These are phyloP conservation scores for Cryphonectria naterciae DNA, from an alignment of 2,329 filamentous ascomycete species.

Conservation along the genomic window DNA sequence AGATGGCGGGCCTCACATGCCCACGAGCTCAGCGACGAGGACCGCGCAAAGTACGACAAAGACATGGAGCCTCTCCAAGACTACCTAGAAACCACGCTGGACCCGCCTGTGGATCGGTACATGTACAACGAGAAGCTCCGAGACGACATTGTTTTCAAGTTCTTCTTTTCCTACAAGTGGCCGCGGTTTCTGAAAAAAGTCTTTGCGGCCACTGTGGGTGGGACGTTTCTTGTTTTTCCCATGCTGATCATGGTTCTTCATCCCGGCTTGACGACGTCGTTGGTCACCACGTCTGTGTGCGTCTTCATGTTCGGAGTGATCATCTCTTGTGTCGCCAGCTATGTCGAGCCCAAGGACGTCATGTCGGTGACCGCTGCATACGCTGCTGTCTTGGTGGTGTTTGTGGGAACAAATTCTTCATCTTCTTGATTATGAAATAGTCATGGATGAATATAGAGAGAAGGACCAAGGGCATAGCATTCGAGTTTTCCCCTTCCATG, in stretches of 20 bases:
- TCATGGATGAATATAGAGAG: background rate
- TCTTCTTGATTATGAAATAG: background rate
- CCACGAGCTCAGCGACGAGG: too few relatives aligned
- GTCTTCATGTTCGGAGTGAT: background rate
- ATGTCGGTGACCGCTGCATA: conserved; percentile 4
- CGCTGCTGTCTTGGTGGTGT: conserved; percentile 3
- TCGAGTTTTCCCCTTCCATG: too few relatives aligned
- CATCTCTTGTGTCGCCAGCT: background rate
- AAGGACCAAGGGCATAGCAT: background rate
- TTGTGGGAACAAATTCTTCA: background rate
- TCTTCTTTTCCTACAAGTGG: background rate
- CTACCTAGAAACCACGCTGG: background rate
- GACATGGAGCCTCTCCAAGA: too few relatives aligned
- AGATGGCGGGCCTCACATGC: too few relatives aligned
- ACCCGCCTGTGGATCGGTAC: background rate
- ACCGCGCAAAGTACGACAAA: too few relatives aligned
- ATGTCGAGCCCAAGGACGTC: background rate
- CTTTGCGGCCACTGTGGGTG: background rate
- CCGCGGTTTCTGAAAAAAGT: background rate
- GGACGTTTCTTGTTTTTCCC: background rate
- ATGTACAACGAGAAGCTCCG: conserved; percentile 1
- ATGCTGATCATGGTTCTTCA: conserved; percentile 5
- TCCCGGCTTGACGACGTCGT: background rate
- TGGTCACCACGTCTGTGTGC: background rate
- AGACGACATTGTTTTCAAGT: background rate